Evolutionary conservation across 352 stramenopile genomes (phyloP).

Genomic region (Phytophthora cajani): DNA sequence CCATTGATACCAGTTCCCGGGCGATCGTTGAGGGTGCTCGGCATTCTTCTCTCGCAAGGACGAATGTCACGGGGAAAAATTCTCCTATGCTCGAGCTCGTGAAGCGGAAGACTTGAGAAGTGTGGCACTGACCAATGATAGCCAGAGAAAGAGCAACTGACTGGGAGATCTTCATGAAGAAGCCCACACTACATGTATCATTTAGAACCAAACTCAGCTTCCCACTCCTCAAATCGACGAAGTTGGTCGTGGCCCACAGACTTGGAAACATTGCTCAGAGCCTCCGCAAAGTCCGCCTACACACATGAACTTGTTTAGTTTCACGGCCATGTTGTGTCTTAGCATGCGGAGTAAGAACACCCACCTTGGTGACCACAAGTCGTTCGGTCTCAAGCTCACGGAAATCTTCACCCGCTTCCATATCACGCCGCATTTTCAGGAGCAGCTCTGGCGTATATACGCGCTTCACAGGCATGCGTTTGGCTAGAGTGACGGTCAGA

Average conservation of each 20-base stretch:
- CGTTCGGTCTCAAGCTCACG: slow-evolving; percentile 59
- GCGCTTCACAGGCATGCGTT: slow-evolving; percentile 84
- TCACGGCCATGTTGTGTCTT: neutral
- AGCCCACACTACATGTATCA: slow-evolving; percentile 27
- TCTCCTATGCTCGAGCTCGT: no score
- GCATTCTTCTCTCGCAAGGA: neutral
- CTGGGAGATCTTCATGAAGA: neutral
- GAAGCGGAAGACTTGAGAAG: neutral
- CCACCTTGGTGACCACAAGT: slow-evolving; percentile 71
- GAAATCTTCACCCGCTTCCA: slow-evolving; percentile 45
- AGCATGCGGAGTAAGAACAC: neutral
- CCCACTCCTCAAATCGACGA: slow-evolving; percentile 77
- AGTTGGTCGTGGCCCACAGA: slow-evolving; percentile 82
- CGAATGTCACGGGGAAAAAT: no score
- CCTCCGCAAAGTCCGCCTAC: slow-evolving; percentile 63
- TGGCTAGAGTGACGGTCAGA: slow-evolving; percentile 39
- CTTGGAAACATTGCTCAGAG: slow-evolving; percentile 83
- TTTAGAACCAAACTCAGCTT: slow-evolving; percentile 86
- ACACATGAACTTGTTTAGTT: neutral
- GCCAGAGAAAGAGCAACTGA: slow-evolving; percentile 16
- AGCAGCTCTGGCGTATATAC: slow-evolving; percentile 78
- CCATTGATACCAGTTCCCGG: neutral
- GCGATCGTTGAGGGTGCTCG: neutral
- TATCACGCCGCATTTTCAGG: slow-evolving; percentile 56
- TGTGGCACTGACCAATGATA: slow-evolving; percentile 25